Conservation (phyloP, 2,329 filamentous ascomycete genomes). For the Diaporthe caulivora region DNA sequence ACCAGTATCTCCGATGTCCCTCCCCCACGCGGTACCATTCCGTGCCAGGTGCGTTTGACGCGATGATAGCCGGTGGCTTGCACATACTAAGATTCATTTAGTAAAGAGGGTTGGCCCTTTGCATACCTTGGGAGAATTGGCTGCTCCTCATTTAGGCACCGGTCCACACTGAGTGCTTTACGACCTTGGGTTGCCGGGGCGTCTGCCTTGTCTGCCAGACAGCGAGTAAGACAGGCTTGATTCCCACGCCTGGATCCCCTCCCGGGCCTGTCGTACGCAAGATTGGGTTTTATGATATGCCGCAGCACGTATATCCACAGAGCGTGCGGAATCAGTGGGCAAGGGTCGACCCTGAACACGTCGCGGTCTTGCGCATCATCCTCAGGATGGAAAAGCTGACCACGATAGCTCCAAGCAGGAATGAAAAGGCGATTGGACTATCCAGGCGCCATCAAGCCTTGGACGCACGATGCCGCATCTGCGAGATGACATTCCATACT, state of each 20-base stretch:
- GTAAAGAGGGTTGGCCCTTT: not conserved
- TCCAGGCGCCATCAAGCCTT: conserved; percentile 33
- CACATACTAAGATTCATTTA: conserved; percentile 10
- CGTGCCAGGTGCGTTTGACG: conserved; percentile 41
- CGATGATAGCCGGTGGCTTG: not conserved
- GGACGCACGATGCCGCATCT: conserved; percentile 39
- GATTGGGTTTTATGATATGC: conserved; percentile 33
- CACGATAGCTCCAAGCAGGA: conserved; percentile 1
- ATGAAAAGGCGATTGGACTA: conserved; percentile 32
- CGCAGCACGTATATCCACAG: conserved; percentile 19
- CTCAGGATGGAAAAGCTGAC: conserved; percentile 12
- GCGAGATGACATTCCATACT: conserved; percentile 35
- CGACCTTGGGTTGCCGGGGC: conserved; percentile 26
- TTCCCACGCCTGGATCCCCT: conserved; percentile 28
- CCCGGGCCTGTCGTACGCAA: conserved; percentile 18
- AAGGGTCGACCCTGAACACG: conserved; percentile 32
- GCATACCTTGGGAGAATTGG: not conserved
- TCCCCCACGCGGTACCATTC: conserved; percentile 43
- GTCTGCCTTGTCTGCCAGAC: conserved; percentile 14
- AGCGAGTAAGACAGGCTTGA: conserved; percentile 27
- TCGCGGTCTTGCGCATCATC: conserved; percentile 7
- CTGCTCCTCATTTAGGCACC: conserved; percentile 23
- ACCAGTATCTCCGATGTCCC: conserved; percentile 41
- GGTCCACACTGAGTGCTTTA: not conserved
- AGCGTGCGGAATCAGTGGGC: conserved; percentile 17